Base-by-base conservation (phyloP, 768 basidiomycete genomes). In the Lyophyllum decastes region DNA sequence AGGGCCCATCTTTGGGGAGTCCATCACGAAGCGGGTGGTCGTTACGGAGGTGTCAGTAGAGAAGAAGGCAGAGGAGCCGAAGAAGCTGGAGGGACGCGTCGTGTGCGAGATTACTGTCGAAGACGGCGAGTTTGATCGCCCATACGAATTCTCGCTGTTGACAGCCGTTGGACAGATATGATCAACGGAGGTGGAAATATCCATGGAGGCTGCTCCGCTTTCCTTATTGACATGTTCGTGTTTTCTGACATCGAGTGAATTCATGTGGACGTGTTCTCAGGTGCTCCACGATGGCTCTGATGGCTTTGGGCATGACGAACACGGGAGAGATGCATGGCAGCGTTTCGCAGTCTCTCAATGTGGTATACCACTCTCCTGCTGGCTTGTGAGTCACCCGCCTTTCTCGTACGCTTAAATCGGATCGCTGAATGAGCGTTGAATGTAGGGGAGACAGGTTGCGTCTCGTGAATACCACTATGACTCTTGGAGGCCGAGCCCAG, bases 351-450 rank as follows among this genome's bases (percentile, higher is more conserved):
- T 77, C 82, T 0, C 64, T 85, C 44, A 79, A 82, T 45, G 69
- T 84, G 5, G 71, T 82, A 19, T 85, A 82, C 54, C 84, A 85
- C 55, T 79, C 84, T 49, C 84, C 84, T n/a, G 84, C 83, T 21
- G 60, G 61, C 10, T 25, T 75, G 84, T 84, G 64, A 62, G 77
- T 64, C 6, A 9, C 26, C 17, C 34, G 16, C 30, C 51, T 19
- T 8, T 33, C 19, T 48, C 12, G 12, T 24, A 17, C 26, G 19
- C 8, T 24, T 12, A 43, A 7, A 1, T 12, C 35, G 9, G 12
- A 43, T 17, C 47, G 17, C 35, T 38, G 3, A 47, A 49, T 43
- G 54, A 56, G 19, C 34, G 5, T 3, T 45, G 2, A 17, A 40
- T 12, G 16, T 12, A 85, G 84, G 34, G 76, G 81, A 44, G 82